Base-by-base conservation (phyloP, 1,284 basidiomycete genomes). In the Acaromyces ingoldii region DNA sequence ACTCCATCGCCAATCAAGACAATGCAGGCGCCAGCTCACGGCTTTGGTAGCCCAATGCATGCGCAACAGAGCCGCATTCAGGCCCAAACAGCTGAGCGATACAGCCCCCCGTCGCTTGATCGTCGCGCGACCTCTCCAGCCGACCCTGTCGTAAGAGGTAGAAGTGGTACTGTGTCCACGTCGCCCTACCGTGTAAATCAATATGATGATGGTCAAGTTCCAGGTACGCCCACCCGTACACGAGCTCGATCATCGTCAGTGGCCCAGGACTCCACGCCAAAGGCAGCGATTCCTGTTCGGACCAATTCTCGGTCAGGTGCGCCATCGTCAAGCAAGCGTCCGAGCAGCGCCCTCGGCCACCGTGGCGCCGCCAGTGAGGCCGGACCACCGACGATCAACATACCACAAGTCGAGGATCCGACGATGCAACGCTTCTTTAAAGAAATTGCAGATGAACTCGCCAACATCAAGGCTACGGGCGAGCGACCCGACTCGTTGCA, bases 381-480 rank as follows among this genome's bases (percentile, higher is more conserved):
- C 13, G 43, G 49, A 11, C 48, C 54, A 6, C 63, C 63, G 13
- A 61, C 70, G 19, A 74, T 76, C 26, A 54, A 60, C 17, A 72
- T 76, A 19, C 82, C 84, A 0, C 80, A 83, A 49, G 75, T 83
- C 25, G 80, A 83, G 57, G 85, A 88, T 63, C 83, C 82, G 41
- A 82, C 82, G 38, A 83, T 90, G 72, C 85, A 88, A 56, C 76
- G 81, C 36, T 89, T 89, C 76, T 87, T 90, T 76, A 80, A 85
- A 51, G 86, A 90, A 75, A 84, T 91, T 45, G 85, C 85, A 6
- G 84, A 88, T 37, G 86, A 88, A 65, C 81, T 91, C 41, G 84
- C 84, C 55, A 82, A 82, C 41, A 83, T 90, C 36, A 63, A 69
- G 9, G 62, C 65, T 10, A 63, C 57, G 13, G 66, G 65, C 15